These are phyloP conservation scores for Rhipidocladum racemiflorum DNA, from an alignment of 176 grass and related monocot genomes.

Conservation along the genomic window DNA sequence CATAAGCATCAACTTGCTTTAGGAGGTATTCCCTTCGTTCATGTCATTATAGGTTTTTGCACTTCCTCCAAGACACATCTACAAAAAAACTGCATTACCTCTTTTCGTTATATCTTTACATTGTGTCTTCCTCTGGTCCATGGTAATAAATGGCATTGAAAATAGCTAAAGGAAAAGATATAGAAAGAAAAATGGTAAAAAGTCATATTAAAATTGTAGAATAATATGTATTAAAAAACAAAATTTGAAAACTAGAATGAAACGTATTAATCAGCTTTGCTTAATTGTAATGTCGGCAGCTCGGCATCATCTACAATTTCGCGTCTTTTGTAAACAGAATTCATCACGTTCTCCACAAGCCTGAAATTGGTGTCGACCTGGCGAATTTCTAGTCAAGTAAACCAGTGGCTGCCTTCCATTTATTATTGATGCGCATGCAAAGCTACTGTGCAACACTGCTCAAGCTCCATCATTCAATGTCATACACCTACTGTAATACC, in stretches of 20 bases:
- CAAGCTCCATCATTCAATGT: neutral
- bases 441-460: neutral
- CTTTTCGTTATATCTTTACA: too few relatives aligned
- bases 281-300: neutral
- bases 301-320: neutral
- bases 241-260: too few relatives aligned
- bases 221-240: too few relatives aligned
- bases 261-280: neutral
- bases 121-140: too few relatives aligned
- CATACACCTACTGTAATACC: neutral
- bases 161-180: too few relatives aligned
- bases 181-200: too few relatives aligned
- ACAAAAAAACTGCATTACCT: too few relatives aligned
- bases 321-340: neutral
- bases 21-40: too few relatives aligned
- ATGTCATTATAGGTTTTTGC: too few relatives aligned
- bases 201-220: too few relatives aligned
- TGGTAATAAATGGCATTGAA: too few relatives aligned
- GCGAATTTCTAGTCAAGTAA: neutral
- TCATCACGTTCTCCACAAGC: neutral
- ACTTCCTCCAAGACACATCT: too few relatives aligned
- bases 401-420: neutral
- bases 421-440: neutral
- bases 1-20: neutral
- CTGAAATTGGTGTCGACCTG: slow-evolving; percentile 5